Base-by-base conservation (phyloP, 164 flowering plant species). In the Litsea cubeba region DNA sequence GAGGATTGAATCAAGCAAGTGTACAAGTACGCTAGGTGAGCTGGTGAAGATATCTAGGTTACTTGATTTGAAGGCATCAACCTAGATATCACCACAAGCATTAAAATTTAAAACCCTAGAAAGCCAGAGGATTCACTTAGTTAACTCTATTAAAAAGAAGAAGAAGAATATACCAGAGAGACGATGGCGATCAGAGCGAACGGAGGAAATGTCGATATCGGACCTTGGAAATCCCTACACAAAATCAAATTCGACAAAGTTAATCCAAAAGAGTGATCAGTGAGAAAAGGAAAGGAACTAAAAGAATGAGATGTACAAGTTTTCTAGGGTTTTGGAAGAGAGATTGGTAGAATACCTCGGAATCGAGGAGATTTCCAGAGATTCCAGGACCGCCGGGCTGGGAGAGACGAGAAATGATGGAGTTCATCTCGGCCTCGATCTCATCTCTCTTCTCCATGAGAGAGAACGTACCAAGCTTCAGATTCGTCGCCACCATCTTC, bases 351-450 rank as follows among this genome's bases (percentile, higher is more conserved):
- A 54, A 54, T 54, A 49, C 98, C 94, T 93, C 95, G 17, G 91
- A 76, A 74, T 95, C 97, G 65, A 88, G 75, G 78, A 95, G 97
- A 76, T 82, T 91, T 75, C 94, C 97, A 23, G 96, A 85, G 72
- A 95, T 81, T 10, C 99, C 99, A 62, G 99, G 97, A 22, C 90
- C 97, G 8, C 88, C 93, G 18, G 96, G 92, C 49, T 78, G 88
- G 63, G 74, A 74, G 79, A 95, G 94, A 40, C 89, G 90, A 63
- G 81, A 72, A 75, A 91, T 88, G 79, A 95, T 91, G 25, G 78
- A 80, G 81, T 90, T 80, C 96, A 95, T 95, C 81, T 95, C 92
- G 15, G 81, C 35, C 79, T 93, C 97, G 23, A 88, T 10, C 4
- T 79, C 83, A 62, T 75, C 83, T 75, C 98, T 82, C 78, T 84